These are phyloP conservation scores for Coprinellus aureogranulatus DNA, from an alignment of 768 basidiomycete genomes.

Conservation along the genomic window DNA sequence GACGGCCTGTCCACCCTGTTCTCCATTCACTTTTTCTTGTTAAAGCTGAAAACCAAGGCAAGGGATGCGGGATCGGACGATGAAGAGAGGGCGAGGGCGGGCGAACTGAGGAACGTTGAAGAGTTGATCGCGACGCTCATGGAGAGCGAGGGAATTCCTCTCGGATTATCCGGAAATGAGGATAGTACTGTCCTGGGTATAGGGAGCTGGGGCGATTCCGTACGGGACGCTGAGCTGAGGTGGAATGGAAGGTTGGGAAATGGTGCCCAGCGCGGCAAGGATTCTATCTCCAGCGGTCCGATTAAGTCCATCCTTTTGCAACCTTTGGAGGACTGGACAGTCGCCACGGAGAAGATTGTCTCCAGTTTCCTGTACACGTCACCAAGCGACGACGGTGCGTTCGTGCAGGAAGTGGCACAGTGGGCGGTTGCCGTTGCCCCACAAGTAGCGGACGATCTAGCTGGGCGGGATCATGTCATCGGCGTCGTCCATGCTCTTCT, in stretches of 20 bases:
- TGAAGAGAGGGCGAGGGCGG: constrained; percentile 18
- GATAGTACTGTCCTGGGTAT: not conserved
- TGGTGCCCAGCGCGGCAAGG: not conserved
- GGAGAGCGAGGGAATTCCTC: not conserved
- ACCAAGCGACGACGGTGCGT: not conserved
- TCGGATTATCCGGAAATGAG: not conserved
- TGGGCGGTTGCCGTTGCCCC: not conserved
- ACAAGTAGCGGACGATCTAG: not conserved
- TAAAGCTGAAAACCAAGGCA: constrained; percentile 18
- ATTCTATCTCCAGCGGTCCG: not conserved
- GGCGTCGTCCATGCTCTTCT: not conserved
- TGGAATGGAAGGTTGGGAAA: not conserved
- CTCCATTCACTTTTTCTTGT: not conserved
- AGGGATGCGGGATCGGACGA: too few species aligned
- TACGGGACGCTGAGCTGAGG: not conserved
- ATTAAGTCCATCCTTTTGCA: not conserved
- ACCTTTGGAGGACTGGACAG: not conserved
- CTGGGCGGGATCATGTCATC: not conserved
- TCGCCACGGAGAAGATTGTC: not conserved
- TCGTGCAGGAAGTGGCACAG: not conserved
- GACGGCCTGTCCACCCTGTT: not conserved
- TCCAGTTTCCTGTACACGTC: not conserved
- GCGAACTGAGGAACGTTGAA: constrained; percentile 25
- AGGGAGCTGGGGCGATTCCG: too few species aligned
- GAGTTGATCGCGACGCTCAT: constrained; percentile 36